Base-by-base conservation (phyloP, 1,284 basidiomycete genomes). In the Trametes hirsuta region DNA sequence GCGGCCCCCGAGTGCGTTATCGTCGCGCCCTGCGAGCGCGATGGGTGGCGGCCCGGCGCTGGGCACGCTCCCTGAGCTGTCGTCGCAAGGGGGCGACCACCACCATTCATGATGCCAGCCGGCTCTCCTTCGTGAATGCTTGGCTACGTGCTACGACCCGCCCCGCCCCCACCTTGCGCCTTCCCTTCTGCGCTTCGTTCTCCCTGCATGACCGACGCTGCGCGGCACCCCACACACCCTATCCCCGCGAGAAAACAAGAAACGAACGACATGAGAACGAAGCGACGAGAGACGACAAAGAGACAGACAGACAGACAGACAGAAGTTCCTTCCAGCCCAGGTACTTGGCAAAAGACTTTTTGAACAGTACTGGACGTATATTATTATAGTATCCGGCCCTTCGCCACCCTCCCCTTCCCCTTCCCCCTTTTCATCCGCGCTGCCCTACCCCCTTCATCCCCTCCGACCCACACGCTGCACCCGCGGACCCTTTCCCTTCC, bases 1-100 rank as follows among this genome's bases (percentile, higher is more conserved):
- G 36, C 65, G 69, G n/a, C 70, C 71, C 9, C 60, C 69, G 41
- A 69, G 70, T 50, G 64, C 69, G 30, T 58, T 69, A 2, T 68
- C 67, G 15, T 68, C 68, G 14, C 62, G 71, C 11, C 69, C 69
- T 12, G 47, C 68, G 41, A 72, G 71, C 62, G 69, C 69, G n/a
- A 62, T 66, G 64, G 65, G 68, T 42, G 55, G 58, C 47, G 49
- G 58, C 14, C 58, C 45, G 24, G 55, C 66, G 25, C 49, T 61
- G 35, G 53, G 63, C 36, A 53, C 63, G 18, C 55, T 65, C 14
- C 45, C 61, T 22, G 64, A 66, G 44, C 37, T 58, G 18, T 51
- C 56, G 25, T 51, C 18, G 18, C 18, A 18, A 18, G 18, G 54
- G 15, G 61, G 59, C 49, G 62, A 55, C 36, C 63, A 30, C 30